Evolutionary conservation across 305 asterid species (phyloP), one percentile per base, ranked within the genome.

Genomic region (Euphrasia arctica): DNA sequence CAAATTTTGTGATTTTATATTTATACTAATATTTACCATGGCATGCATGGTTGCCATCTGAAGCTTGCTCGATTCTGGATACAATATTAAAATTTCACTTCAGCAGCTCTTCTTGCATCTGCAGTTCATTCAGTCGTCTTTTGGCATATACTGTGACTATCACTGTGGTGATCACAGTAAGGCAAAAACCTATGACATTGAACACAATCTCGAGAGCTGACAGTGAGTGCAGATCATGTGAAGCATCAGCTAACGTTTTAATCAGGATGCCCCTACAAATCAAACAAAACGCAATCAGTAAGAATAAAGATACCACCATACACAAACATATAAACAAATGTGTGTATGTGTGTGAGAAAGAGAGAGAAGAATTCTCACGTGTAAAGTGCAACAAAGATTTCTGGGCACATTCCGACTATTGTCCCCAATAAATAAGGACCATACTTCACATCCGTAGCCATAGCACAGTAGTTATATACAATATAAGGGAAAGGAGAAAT

Each of bases 401-500:
- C 96, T 12, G 96, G 96, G 42, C 75, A 77, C 75, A 88, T 83
- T 52, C 96, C 95, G 0, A 77, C 71, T 34, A 84, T 72, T 27
- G 91, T 75, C 65, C 96, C 96, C 64, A 85, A 50, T 69, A 88
- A 74, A 70, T 88, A 85, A 25, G 96, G 89, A 62, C 72, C 70
- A 59, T 80, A 85, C 70, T 76, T 78, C 71, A 88, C 89, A 59
- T 77, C 85, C 1, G 91, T 85, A 59, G 91, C 96, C 81, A 77
- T 77, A 54, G 91, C 89, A 71, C 90, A 79, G 71, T 88, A 85
- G 75, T 88, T 88, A 72, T 80, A 85, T 34, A 83, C 32, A 7
- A 76, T 70, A 68, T 85, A 83, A 8, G 96, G 96, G 72, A 88
- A 85, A 61, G 96, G 96, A 62, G 96, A 88, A 59, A 88, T 70